Evolutionary conservation across 2,329 filamentous ascomycete genomes (phyloP).

Genomic region (Chalaropsis thielavioides): DNA sequence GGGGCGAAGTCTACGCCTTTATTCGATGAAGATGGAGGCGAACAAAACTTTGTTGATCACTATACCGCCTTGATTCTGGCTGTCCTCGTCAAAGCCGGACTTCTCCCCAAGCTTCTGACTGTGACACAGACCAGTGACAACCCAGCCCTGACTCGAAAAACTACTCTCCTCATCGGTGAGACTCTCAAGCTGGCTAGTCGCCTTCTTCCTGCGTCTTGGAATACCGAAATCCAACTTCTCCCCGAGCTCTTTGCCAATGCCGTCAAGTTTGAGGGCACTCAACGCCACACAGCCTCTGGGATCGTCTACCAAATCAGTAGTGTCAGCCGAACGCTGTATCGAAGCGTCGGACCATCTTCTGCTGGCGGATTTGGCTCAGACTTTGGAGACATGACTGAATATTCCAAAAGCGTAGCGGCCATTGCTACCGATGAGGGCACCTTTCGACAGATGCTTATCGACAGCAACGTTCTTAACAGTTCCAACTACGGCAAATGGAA

Average conservation of each 20-base stretch:
- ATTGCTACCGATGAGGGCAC: constrained; percentile 39
- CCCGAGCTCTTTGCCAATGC: constrained; percentile 72
- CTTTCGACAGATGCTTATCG: constrained; percentile 50
- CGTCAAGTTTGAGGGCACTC: constrained; percentile 53
- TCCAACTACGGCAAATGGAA: constrained; percentile 94
- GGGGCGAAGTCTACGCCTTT: constrained; percentile 35
- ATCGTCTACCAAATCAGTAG: constrained; percentile 98
- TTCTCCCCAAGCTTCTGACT: constrained; percentile 47
- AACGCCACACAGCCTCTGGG: constrained; percentile 66
- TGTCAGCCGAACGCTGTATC: constrained; percentile 81
- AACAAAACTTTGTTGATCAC: constrained; percentile 81
- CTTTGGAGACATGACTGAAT: constrained; percentile 37
- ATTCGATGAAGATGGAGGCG: constrained; percentile 51
- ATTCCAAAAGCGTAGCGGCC: constrained; percentile 27
- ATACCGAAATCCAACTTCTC: constrained; percentile 69
- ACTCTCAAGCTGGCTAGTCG: constrained; percentile 79
- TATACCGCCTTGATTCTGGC: constrained; percentile 82
- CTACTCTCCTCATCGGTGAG: constrained; percentile 80
- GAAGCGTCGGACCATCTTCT: constrained; percentile 38
- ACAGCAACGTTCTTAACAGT: constrained; percentile 75
- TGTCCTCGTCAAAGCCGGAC: constrained; percentile 66
- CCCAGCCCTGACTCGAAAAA: constrained; percentile 65
- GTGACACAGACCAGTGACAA: constrained; percentile 56
- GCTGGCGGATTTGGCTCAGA: constrained; percentile 19
- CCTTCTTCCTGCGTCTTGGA: constrained; percentile 68